A percentile compares a stretch with the other conserved stretches of the same genome.
phyloP scores from a whole-genome alignment of 2,329 filamentous ascomycete genomes.

The Fonsecaea pedrosoi region DNA sequence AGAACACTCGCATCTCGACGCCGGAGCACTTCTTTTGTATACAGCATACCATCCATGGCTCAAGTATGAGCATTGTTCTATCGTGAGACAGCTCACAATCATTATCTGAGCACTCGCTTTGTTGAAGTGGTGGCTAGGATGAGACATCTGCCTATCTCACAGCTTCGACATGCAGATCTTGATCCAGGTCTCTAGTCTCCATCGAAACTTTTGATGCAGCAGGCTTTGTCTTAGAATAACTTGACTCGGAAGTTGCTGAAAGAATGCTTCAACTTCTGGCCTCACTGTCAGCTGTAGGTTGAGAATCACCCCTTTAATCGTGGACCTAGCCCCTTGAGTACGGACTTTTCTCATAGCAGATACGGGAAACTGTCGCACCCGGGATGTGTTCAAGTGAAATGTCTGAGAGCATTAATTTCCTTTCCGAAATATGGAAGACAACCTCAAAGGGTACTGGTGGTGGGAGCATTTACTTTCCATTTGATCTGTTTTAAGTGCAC shows the following conservation, averaged over 20 bases:
- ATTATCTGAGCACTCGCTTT: slow-evolving; percentile 19
- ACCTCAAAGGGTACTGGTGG: slow-evolving; percentile 20
- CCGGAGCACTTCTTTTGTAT: slow-evolving; percentile 21
- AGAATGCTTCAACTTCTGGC: slow-evolving; percentile 12
- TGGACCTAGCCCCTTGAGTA: slow-evolving; percentile 8
- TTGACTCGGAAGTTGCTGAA: slow-evolving; percentile 11
- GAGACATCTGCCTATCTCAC: slow-evolving; percentile 17
- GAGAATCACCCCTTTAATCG: slow-evolving; percentile 20
- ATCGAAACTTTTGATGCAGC: slow-evolving; percentile 11
- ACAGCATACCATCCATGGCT: slow-evolving; percentile 16
- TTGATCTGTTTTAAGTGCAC: slow-evolving; percentile 17
- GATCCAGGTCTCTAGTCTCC: slow-evolving; percentile 13
- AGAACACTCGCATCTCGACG: slow-evolving; percentile 18
- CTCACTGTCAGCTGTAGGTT: slow-evolving; percentile 18
- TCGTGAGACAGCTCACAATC: slow-evolving; percentile 20
- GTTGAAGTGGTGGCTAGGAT: slow-evolving; percentile 11
- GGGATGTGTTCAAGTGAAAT: slow-evolving; percentile 17
- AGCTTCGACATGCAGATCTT: slow-evolving; percentile 20
- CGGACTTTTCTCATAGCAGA: slow-evolving; percentile 16
- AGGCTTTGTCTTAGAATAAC: slow-evolving; percentile 15
- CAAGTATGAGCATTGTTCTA: slow-evolving; percentile 17
- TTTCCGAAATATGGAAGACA: slow-evolving; percentile 19
- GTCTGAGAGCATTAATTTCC: slow-evolving; percentile 17
- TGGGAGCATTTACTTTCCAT: slow-evolving; percentile 12
- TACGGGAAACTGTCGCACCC: slow-evolving; percentile 21